Conservation (phyloP, 2,329 filamentous ascomycete species). For the Bretziella fagacearum region DNA sequence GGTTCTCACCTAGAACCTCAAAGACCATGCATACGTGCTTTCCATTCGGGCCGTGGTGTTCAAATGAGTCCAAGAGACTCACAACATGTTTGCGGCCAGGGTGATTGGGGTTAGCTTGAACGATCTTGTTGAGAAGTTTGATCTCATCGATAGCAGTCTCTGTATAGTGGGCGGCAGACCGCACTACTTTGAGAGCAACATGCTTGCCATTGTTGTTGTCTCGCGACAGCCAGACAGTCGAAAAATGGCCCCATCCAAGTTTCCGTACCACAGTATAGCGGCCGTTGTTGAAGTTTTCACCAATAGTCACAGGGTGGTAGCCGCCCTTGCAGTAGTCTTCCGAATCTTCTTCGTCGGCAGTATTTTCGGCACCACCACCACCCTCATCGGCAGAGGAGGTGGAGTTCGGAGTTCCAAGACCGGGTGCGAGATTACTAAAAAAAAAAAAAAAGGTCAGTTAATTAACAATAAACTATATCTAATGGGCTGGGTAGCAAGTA, state of each 20-base stretch:
- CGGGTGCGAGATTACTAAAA: constrained; percentile 20
- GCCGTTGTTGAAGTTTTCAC: constrained; percentile 94
- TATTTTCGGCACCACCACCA: constrained; percentile 68
- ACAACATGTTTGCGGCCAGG: constrained; percentile 91
- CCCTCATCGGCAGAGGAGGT: constrained; percentile 63
- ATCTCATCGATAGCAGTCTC: constrained; percentile 98
- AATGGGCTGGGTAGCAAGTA: no score
- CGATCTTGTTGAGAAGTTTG: constrained; percentile 92
- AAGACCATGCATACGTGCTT: constrained; percentile 99
- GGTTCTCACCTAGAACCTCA: constrained; percentile 88
- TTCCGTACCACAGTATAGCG: constrained; percentile 95
- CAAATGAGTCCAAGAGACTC: constrained; percentile 88
- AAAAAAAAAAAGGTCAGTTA: neutral
- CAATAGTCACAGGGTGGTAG: constrained; percentile 87
- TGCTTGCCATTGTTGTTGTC: constrained; percentile 85
- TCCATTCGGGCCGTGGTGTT: constrained; percentile 92
- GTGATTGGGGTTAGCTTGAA: constrained; percentile 85
- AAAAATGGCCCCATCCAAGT: constrained; percentile 96
- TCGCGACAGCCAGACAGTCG: constrained; percentile 74
- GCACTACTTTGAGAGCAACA: constrained; percentile 93
- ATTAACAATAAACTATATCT: neutral
- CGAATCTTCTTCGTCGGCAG: constrained; percentile 94
- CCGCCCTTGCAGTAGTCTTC: constrained; percentile 99
- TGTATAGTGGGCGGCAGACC: constrained; percentile 94
- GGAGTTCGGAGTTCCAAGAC: constrained; percentile 53